Percentiles rank a stretch among this genome's conserved stretches.
These are phyloP conservation scores for Coemansia sp. DNA, from an alignment of 192 early-diverging fungal species.

Conservation along the genomic window DNA sequence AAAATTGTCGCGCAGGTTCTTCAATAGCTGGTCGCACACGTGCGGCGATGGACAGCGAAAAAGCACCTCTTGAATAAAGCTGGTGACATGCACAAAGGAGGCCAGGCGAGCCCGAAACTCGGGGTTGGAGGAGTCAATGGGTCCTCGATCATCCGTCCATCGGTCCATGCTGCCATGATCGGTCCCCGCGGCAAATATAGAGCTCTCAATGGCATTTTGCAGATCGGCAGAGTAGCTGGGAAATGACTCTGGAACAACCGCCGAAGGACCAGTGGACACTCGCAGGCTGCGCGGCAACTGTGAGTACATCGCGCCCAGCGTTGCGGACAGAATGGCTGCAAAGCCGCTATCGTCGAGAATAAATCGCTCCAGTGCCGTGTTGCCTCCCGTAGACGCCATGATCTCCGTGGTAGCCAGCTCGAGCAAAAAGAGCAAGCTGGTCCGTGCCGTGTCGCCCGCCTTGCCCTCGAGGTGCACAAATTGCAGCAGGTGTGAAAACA, in stretches of 20 bases:
- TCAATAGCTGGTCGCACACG: slow-evolving; percentile 56
- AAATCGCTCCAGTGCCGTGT: slow-evolving; percentile 72
- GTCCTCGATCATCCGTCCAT: slow-evolving; percentile 74
- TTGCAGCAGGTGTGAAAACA: slow-evolving; percentile 85
- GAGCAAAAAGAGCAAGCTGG: slow-evolving; percentile 80
- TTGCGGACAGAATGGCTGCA: slow-evolving; percentile 75
- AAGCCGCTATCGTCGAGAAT: slow-evolving; percentile 80
- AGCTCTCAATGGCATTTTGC: slow-evolving; percentile 50
- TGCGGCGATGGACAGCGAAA: slow-evolving; percentile 43
- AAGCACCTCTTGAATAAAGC: slow-evolving; percentile 44
- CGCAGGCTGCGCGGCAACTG: slow-evolving; percentile 79
- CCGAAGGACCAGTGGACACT: slow-evolving; percentile 48
- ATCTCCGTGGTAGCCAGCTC: slow-evolving; percentile 67
- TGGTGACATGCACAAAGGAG: slow-evolving; percentile 30
- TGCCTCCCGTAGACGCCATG: slow-evolving; percentile 49
- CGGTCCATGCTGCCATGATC: slow-evolving; percentile 64
- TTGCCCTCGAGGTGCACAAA: slow-evolving; percentile 90
- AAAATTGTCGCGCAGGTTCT: slow-evolving; percentile 72
- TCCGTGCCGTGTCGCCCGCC: slow-evolving; percentile 81
- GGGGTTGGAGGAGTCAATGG: slow-evolving; percentile 59
- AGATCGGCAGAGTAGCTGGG: slow-evolving; percentile 50
- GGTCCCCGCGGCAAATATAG: slow-evolving; percentile 66
- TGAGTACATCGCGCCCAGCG: slow-evolving; percentile 85
- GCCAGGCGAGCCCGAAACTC: slow-evolving; percentile 45
- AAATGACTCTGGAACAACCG: slow-evolving; percentile 47